Evolutionary conservation across 1,284 basidiomycete species (phyloP).

Genomic region (Papiliotrema fonsecae): DNA sequence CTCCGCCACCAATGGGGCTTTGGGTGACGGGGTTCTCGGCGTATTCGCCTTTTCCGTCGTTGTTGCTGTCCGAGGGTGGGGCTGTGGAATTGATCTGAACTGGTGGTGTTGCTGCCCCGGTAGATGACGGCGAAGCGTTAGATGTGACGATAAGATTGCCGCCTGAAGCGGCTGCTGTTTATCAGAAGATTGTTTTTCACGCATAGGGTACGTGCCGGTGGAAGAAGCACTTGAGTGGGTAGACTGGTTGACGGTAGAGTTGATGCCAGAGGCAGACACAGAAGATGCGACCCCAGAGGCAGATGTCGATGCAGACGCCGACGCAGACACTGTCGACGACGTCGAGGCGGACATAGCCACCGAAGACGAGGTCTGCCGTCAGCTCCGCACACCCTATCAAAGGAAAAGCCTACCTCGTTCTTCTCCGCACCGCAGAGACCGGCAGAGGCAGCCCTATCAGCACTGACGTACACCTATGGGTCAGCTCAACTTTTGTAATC

Average conservation of each 20-base stretch:
- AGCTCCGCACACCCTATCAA: neutral
- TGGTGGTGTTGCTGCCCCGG: too few species aligned
- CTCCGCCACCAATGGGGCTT: too few species aligned
- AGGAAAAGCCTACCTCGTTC: neutral
- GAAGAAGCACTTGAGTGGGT: neutral
- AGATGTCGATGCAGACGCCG: neutral
- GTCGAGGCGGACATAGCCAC: neutral
- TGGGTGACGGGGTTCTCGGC: too few species aligned
- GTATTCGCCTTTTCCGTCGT: too few species aligned
- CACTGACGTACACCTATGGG: slow-evolving; percentile 15
- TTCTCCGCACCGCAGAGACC: slow-evolving; percentile 15
- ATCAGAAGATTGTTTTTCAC: neutral
- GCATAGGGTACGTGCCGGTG: neutral
- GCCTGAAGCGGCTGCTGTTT: neutral
- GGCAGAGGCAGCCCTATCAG: slow-evolving; percentile 8
- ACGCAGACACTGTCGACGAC: neutral
- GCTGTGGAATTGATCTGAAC: too few species aligned
- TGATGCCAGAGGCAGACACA: neutral
- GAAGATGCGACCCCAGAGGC: neutral
- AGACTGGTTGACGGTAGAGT: neutral
- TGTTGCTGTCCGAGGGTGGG: too few species aligned
- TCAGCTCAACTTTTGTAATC: neutral
- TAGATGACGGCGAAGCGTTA: too few species aligned
- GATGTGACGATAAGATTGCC: neutral
- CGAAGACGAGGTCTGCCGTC: neutral